Evolutionary conservation across 345 rosid species (phyloP).

Genomic region (Noccaea bulbosa): DNA sequence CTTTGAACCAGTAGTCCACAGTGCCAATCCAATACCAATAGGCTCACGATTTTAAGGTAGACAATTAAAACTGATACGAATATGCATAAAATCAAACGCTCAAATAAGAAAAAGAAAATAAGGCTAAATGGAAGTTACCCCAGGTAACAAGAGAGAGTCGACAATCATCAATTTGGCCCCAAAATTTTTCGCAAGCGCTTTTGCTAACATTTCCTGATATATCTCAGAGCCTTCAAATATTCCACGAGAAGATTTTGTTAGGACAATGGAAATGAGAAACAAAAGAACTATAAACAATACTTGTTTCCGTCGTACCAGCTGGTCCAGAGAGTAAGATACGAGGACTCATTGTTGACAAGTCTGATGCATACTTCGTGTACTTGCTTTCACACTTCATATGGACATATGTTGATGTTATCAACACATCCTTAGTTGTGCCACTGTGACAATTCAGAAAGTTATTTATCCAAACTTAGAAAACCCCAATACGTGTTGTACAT

Average conservation of each 20-base stretch:
- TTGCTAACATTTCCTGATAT: conserved; percentile 85
- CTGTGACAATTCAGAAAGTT: conserved; percentile 49
- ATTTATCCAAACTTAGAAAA: conserved; percentile 18
- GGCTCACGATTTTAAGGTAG: neutral
- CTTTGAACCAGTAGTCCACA: conserved; percentile 5
- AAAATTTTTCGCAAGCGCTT: conserved; percentile 85
- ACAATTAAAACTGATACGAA: conserved; percentile 4
- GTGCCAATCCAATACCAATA: conserved; percentile 8
- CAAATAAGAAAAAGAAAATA: neutral
- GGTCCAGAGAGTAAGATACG: conserved; percentile 95
- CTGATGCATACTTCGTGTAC: conserved; percentile 63
- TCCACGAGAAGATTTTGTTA: conserved; percentile 19
- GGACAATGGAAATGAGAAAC: conserved; percentile 1
- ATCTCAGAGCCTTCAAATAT: conserved; percentile 80
- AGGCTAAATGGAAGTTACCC: conserved; percentile 59
- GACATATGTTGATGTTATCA: conserved; percentile 71
- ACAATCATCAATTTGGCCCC: conserved; percentile 77
- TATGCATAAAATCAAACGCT: conserved; percentile 1
- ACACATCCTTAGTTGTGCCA: conserved; percentile 82
- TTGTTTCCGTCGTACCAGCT: conserved; percentile 61
- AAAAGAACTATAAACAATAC: neutral
- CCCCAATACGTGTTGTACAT: conserved; percentile 1
- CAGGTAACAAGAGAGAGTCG: conserved; percentile 87
- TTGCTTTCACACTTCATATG: conserved; percentile 75
- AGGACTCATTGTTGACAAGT: conserved; percentile 70